Evolutionary conservation across 192 early-diverging fungal species (phyloP), one percentile per base, ranked within the genome.

Genomic region (Dimargaris verticillata): DNA sequence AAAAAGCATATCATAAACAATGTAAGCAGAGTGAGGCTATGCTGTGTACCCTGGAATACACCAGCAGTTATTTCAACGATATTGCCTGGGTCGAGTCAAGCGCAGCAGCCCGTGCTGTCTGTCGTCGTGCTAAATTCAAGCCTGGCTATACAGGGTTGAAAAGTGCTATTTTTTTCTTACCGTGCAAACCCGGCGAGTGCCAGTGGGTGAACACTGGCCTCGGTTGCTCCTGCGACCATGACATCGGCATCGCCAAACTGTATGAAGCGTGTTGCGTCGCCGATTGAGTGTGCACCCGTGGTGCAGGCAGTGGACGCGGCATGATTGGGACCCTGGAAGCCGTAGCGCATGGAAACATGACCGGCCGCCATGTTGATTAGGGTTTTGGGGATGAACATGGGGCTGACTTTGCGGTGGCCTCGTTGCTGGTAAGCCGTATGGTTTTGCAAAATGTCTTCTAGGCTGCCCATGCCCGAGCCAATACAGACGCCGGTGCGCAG

Each of bases 321-420:
- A 66, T 94, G 92, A 66, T 94, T 94, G 7, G 95, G 95, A 0
- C 95, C 95, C 71, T 74, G 73, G 59, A 84, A 83, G 15, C 89
- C 90, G 67, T 88, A 81, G 52, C 84, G 84, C 75, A 95, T 92
- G 44, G 86, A 87, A 68, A 97, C 78, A 69, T 89, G 88, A 5
- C 95, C 95, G 0, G 90, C 91, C 0, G 92, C 91, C 87, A 97
- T 87, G 70, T 97, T 97, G 69, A 91, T 84, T 60, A 97, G 73
- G 7, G 90, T 85, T 65, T 75, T 78, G 25, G 95, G 95, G 5
- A 95, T 82, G 69, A 95, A 94, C 83, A 87, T 86, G 1, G 95
- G 92, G 44, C 80, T 84, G 53, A 97, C 74, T 63, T 83, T 88
- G 47, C 81, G 74, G 14, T 77, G 66, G 20, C 92, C 92, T 80